phyloP scores from a whole-genome alignment of 805 yeast genomes.

The Wickerhamiella cacticola region DNA sequence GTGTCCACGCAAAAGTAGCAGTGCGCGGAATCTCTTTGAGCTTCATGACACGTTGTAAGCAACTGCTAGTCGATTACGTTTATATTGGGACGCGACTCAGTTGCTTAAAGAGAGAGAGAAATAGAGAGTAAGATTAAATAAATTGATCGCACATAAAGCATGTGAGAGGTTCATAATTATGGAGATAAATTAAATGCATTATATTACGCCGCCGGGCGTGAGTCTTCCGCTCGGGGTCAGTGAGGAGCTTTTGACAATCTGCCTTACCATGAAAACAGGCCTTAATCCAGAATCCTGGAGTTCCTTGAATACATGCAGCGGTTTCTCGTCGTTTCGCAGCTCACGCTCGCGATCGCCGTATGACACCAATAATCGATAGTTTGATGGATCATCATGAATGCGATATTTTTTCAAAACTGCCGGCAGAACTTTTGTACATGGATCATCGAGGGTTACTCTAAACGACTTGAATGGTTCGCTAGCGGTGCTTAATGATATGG shows the following conservation, averaged over 20 bases:
- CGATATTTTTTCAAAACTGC: conserved; percentile 81
- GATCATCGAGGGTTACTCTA: conserved; percentile 79
- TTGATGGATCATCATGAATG: conserved; percentile 70
- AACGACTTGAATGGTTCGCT: conserved; percentile 64
- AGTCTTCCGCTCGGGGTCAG: conserved; percentile 9
- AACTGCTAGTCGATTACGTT: neutral
- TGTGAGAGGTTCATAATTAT: neutral
- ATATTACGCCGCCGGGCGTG: conserved; percentile 11
- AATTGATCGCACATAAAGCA: neutral
- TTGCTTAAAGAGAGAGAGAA: neutral
- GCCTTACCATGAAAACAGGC: conserved; percentile 87
- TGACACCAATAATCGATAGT: conserved; percentile 78
- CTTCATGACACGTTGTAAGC: conserved; percentile 41
- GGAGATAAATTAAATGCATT: neutral
- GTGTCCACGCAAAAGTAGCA: conserved; percentile 95
- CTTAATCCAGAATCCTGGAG: conserved; percentile 72
- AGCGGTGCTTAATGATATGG: conserved; percentile 12
- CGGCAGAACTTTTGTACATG: conserved; percentile 76
- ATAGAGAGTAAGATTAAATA: neutral
- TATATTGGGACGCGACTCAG: neutral
- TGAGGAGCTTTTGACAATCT: conserved; percentile 34
- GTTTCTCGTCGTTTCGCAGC: conserved; percentile 72
- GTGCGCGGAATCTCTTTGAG: conserved; percentile 72
- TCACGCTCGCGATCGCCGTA: conserved; percentile 85
- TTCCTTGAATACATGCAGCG: conserved; percentile 74